Conservation (phyloP, 2,329 filamentous ascomycete genomes). For the Cladosporium sp. region DNA sequence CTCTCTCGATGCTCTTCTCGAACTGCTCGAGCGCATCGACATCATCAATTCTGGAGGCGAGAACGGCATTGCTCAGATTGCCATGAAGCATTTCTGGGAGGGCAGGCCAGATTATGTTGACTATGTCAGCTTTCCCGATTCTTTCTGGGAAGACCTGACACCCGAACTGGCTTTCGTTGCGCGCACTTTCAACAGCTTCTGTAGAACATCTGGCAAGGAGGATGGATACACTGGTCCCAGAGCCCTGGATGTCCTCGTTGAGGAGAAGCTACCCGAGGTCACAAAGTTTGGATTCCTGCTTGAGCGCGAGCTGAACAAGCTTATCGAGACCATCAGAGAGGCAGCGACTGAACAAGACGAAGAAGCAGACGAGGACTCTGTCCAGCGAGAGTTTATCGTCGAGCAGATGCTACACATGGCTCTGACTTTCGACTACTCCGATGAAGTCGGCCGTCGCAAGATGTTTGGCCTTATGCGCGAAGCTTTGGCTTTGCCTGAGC, state of each 20-base stretch:
- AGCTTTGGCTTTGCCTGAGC: slow-evolving; percentile 74
- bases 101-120: slow-evolving; percentile 79
- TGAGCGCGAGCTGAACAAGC: slow-evolving; percentile 68
- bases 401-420: slow-evolving; percentile 93
- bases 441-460: slow-evolving; percentile 89
- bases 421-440: slow-evolving; percentile 90
- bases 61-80: slow-evolving; percentile 83
- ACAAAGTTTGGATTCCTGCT: slow-evolving; percentile 85
- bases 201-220: slow-evolving; percentile 57
- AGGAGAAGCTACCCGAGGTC: slow-evolving; percentile 93
- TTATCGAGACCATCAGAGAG: slow-evolving; percentile 60
- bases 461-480: slow-evolving; percentile 92
- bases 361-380: slow-evolving; percentile 72
- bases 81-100: slow-evolving; percentile 96
- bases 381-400: slow-evolving; percentile 91
- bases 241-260: slow-evolving; percentile 68
- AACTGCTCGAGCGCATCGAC: slow-evolving; percentile 90
- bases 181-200: slow-evolving; percentile 92
- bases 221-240: slow-evolving; percentile 54
- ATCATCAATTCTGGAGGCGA: slow-evolving; percentile 86
- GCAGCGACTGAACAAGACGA: slow-evolving; percentile 53
- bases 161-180: slow-evolving; percentile 87
- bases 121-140: slow-evolving; percentile 61
- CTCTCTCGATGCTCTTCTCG: slow-evolving; percentile 76
- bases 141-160: slow-evolving; percentile 74